phyloP scores from a whole-genome alignment of 306 rosid genomes.

The Pterocarpus santalinus region DNA sequence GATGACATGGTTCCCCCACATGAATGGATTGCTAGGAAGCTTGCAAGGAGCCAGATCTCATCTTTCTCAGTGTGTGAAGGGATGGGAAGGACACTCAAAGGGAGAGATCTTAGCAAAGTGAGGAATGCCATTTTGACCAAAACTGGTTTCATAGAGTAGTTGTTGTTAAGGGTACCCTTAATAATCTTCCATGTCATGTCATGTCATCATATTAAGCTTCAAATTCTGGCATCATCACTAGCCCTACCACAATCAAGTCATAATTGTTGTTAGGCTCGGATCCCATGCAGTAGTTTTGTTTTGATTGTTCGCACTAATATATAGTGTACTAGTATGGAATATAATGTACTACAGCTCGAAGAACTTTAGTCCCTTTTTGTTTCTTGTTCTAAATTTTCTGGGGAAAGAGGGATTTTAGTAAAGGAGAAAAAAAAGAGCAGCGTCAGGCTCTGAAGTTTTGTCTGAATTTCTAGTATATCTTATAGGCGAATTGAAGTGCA shows the following conservation, averaged over 20 bases:
- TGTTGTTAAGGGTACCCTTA: constrained; percentile 6
- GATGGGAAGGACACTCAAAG: constrained; percentile 88
- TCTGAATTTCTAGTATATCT: constrained; percentile 30
- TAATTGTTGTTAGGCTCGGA: constrained; percentile 24
- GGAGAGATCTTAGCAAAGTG: constrained; percentile 95
- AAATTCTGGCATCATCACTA: constrained; percentile 39
- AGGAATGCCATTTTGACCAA: constrained; percentile 82
- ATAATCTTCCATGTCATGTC: background rate
- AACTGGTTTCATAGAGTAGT: constrained; percentile 93
- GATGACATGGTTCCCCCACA: constrained; percentile 88
- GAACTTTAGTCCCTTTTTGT: constrained; percentile 32
- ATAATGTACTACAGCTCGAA: constrained; percentile 17
- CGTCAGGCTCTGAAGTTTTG: constrained; percentile 56
- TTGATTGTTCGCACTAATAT: constrained; percentile 12
- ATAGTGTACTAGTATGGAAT: constrained; percentile 2
- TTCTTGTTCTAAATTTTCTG: constrained; percentile 9
- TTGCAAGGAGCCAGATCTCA: constrained; percentile 87
- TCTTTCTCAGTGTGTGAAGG: constrained; percentile 97
- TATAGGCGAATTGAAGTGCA: constrained; percentile 1
- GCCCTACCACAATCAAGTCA: background rate
- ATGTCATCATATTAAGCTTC: constrained; percentile 32
- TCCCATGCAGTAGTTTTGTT: constrained; percentile 41
- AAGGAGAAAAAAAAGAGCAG: background rate
- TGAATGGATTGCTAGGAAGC: constrained; percentile 93
- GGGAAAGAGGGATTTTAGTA: constrained; percentile 3